Conservation (phyloP, 768 basidiomycete genomes). For the Boletales sp. region DNA sequence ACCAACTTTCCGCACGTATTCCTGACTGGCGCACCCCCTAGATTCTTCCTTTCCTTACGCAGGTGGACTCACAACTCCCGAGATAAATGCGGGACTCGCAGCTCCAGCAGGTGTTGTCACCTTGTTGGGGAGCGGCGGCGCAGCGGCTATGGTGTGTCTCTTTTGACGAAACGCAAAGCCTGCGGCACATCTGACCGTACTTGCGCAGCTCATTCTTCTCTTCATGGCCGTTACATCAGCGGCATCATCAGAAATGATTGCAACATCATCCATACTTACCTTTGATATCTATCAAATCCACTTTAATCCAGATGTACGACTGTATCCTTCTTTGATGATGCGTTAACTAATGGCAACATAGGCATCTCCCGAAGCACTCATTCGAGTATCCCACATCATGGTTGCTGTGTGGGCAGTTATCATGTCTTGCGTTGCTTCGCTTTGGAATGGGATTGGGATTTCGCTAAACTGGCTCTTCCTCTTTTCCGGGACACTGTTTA, state of each 20-base stretch:
- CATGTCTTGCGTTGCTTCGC: conserved; percentile 23
- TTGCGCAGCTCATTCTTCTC: conserved; percentile 26
- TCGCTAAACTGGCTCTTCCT: conserved; percentile 18
- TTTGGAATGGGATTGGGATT: conserved; percentile 25
- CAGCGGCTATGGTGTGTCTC: conserved; percentile 30
- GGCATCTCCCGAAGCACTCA: conserved; percentile 18
- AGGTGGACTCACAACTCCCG: conserved; percentile 20
- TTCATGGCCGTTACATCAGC: conserved; percentile 38
- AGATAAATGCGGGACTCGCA: conserved; percentile 34
- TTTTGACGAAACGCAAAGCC: neutral
- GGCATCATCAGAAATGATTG: conserved; percentile 33
- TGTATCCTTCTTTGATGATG: neutral
- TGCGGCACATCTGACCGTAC: neutral
- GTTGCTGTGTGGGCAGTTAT: conserved; percentile 21
- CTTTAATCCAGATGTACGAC: conserved; percentile 19
- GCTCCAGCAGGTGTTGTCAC: conserved; percentile 33
- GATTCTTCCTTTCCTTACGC: conserved; percentile 42
- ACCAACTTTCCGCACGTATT: neutral
- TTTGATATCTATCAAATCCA: conserved; percentile 35
- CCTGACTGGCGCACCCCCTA: conserved; percentile 2
- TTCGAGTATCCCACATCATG: conserved; percentile 25
- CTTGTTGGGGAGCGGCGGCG: conserved; percentile 34
- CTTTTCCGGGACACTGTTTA: conserved; percentile 17
- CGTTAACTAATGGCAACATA: neutral
- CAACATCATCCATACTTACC: conserved; percentile 33